phyloP scores from a whole-genome alignment of 257 asterid species.

The Penstemon eatonii region DNA sequence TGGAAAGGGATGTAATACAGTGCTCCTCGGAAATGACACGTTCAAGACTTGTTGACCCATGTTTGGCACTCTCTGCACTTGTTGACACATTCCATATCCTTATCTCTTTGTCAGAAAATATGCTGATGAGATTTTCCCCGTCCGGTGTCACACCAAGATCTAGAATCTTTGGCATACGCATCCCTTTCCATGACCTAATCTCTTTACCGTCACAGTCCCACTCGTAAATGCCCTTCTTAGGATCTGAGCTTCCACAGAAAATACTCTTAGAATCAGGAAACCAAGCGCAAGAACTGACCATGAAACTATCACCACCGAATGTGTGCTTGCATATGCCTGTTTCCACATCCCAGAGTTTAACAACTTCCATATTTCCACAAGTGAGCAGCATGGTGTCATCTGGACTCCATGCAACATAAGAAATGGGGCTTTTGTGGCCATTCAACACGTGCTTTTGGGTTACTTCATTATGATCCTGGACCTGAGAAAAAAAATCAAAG shows the following conservation, averaged over 20 bases:
- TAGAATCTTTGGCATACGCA: constrained; percentile 84
- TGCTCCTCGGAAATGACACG: constrained; percentile 73
- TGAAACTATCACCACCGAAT: constrained; percentile 60
- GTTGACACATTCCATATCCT: constrained; percentile 65
- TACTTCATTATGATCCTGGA: constrained; percentile 61
- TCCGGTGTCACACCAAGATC: constrained; percentile 91
- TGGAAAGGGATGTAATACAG: constrained; percentile 76
- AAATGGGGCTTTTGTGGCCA: constrained; percentile 75
- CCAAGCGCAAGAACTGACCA: constrained; percentile 93
- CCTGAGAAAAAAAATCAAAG: constrained; percentile 47
- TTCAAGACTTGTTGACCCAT: constrained; percentile 50
- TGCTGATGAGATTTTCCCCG: constrained; percentile 78
- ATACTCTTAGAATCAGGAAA: constrained; percentile 89
- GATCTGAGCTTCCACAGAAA: constrained; percentile 90
- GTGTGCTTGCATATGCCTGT: constrained; percentile 87
- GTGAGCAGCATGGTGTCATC: constrained; percentile 88
- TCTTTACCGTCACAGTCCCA: constrained; percentile 91
- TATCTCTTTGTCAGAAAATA: constrained; percentile 78
- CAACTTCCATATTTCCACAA: constrained; percentile 85
- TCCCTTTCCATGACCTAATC: constrained; percentile 86
- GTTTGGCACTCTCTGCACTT: constrained; percentile 57
- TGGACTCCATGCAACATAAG: constrained; percentile 91
- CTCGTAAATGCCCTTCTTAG: constrained; percentile 85
- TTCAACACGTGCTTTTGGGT: constrained; percentile 41
- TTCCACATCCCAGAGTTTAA: constrained; percentile 88